Evolutionary conservation across 768 basidiomycete genomes (phyloP).

Genomic region (Boletus sp.): DNA sequence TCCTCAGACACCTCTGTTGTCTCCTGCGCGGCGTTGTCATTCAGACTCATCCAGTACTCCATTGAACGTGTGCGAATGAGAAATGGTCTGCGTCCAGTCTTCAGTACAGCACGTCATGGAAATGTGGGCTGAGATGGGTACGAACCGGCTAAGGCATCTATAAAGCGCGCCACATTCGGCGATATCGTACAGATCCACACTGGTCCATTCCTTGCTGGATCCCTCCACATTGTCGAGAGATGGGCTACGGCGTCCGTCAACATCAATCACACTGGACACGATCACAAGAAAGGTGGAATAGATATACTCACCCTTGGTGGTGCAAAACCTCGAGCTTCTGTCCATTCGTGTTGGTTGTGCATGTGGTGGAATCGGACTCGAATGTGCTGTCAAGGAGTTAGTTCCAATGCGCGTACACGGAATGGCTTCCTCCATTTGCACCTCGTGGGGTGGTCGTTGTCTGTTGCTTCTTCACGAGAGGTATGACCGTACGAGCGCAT

Average conservation of each 20-base stretch:
- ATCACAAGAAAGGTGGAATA: background rate
- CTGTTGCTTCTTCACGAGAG: background rate
- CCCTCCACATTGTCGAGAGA: slow-evolving; percentile 5
- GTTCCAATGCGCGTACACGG: background rate
- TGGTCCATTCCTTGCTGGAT: background rate
- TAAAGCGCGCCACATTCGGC: background rate
- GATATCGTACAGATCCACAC: slow-evolving; percentile 3
- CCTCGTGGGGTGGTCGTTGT: background rate
- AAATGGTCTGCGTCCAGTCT: background rate
- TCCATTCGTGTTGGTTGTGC: background rate
- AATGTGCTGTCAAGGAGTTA: background rate
- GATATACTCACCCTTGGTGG: slow-evolving; percentile 1
- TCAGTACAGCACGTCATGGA: background rate
- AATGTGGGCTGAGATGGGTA: background rate
- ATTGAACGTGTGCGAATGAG: background rate
- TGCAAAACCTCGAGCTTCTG: background rate
- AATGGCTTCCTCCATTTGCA: background rate
- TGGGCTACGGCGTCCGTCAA: slow-evolving; percentile 1
- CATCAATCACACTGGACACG: background rate
- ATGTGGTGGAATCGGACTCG: background rate
- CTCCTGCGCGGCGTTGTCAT: background rate
- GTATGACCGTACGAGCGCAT: background rate
- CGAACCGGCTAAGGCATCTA: slow-evolving; percentile 8
- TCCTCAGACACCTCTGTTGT: background rate
- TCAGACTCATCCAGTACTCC: background rate